Evolutionary conservation across 176 grass and related monocot genomes (phyloP).

Genomic region (Zizania latifolia): DNA sequence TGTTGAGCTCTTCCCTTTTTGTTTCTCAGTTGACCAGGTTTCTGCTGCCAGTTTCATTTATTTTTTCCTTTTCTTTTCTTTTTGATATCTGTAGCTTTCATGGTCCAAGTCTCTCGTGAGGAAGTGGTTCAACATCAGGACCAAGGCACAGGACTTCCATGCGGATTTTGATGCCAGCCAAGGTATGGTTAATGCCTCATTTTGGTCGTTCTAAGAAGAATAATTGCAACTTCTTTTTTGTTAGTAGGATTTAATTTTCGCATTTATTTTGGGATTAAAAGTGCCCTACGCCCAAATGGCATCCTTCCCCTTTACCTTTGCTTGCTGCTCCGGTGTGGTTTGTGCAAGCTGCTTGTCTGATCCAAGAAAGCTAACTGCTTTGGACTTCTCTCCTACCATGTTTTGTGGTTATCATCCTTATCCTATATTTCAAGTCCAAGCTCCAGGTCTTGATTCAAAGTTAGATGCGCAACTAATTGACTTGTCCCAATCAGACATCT

Average conservation of each 20-base stretch:
- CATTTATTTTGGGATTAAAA: constrained; percentile 19
- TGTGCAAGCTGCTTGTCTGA: neutral
- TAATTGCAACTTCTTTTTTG: neutral
- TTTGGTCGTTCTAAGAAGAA: constrained; percentile 18
- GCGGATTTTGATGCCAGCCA: constrained; percentile 52
- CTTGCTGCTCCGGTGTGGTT: constrained; percentile 25
- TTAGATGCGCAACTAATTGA: constrained; percentile 19
- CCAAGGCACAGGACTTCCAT: constrained; percentile 63
- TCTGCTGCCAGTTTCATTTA: constrained; percentile 20
- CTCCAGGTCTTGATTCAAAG: constrained; percentile 7
- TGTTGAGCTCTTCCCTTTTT: neutral
- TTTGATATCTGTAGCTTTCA: constrained; percentile 53
- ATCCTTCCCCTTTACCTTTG: neutral
- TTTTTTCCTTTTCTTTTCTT: neutral
- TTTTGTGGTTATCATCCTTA: constrained; percentile 10
- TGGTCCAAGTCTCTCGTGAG: constrained; percentile 85
- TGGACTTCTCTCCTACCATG: constrained; percentile 3
- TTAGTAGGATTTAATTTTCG: neutral
- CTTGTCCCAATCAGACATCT: constrained; percentile 12
- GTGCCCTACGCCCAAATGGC: constrained; percentile 4
- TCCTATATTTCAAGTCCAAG: neutral
- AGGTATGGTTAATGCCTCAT: constrained; percentile 44
- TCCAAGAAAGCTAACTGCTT: constrained; percentile 24
- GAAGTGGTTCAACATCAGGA: constrained; percentile 88
- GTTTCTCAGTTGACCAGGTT: constrained; percentile 15